These are phyloP conservation scores for Acrocalymma vagum DNA, from an alignment of 2,329 filamentous ascomycete species.

Conservation along the genomic window DNA sequence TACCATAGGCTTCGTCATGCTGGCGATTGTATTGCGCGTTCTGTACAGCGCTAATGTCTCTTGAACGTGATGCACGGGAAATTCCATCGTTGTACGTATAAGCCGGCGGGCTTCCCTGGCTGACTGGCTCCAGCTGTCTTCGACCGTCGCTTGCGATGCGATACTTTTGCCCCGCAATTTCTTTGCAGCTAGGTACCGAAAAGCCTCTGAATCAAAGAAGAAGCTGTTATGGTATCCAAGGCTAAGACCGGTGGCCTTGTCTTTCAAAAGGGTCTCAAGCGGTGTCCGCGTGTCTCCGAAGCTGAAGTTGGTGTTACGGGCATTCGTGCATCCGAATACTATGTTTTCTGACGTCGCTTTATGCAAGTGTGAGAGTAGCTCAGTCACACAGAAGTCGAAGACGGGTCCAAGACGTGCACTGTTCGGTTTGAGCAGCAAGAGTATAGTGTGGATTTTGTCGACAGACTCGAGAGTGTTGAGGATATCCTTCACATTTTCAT, in stretches of 20 bases:
- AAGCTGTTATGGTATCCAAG: too few relatives aligned
- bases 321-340: constrained; percentile 31
- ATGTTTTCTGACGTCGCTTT: constrained; percentile 8
- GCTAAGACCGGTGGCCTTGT: too few relatives aligned
- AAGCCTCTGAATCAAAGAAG: constrained; percentile 57
- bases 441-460: constrained; percentile 8
- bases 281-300: not conserved
- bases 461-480: constrained; percentile 47
- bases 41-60: too few relatives aligned
- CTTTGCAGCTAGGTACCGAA: constrained; percentile 30
- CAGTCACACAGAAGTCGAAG: not conserved
- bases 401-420: constrained; percentile 26
- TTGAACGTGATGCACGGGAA: too few relatives aligned
- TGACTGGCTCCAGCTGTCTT: too few relatives aligned
- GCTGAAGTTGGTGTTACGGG: not conserved
- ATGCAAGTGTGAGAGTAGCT: not conserved
- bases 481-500: constrained; percentile 52
- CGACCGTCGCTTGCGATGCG: constrained; percentile 34
- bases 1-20: too few relatives aligned
- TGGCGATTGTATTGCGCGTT: too few relatives aligned
- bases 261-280: too few relatives aligned
- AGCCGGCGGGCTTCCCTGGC: too few relatives aligned
- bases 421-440: not conserved
- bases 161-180: constrained; percentile 45
- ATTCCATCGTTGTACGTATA: too few relatives aligned